These are phyloP conservation scores for Linum tenue DNA, from an alignment of 345 rosid species.

Conservation along the genomic window DNA sequence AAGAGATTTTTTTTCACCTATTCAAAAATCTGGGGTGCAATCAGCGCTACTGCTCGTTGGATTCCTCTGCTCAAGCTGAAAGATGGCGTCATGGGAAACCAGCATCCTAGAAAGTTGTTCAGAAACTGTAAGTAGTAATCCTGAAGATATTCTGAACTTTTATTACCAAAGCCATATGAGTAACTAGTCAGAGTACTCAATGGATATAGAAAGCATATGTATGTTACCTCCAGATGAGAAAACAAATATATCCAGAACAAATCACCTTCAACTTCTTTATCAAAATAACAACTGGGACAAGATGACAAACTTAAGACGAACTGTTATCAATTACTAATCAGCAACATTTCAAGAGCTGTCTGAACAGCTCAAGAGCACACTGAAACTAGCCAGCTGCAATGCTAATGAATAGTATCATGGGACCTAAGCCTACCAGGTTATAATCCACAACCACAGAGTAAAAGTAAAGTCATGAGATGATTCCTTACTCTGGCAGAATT, in stretches of 20 bases:
- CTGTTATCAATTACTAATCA: background rate
- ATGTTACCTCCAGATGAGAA: too few species aligned
- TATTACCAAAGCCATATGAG: background rate
- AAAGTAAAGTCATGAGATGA: background rate
- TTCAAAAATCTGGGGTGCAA: background rate
- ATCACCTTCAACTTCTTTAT: background rate
- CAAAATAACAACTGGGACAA: background rate
- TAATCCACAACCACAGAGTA: background rate
- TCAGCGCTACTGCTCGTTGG: background rate
- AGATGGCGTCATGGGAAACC: background rate
- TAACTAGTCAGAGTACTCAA: background rate
- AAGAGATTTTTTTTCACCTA: background rate
- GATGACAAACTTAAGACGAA: background rate
- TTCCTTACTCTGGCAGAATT: background rate
- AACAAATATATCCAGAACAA: too few species aligned
- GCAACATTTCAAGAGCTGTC: background rate
- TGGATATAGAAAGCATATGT: too few species aligned
- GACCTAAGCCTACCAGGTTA: background rate
- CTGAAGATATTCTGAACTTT: background rate
- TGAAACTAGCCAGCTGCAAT: background rate
- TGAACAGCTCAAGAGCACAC: too few species aligned
- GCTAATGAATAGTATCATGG: background rate
- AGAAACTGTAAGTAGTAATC: too few species aligned
- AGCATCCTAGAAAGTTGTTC: background rate
- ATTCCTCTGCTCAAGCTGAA: background rate